Conservation (phyloP, 2,329 filamentous ascomycete genomes). For the Xylaria multiplex region DNA sequence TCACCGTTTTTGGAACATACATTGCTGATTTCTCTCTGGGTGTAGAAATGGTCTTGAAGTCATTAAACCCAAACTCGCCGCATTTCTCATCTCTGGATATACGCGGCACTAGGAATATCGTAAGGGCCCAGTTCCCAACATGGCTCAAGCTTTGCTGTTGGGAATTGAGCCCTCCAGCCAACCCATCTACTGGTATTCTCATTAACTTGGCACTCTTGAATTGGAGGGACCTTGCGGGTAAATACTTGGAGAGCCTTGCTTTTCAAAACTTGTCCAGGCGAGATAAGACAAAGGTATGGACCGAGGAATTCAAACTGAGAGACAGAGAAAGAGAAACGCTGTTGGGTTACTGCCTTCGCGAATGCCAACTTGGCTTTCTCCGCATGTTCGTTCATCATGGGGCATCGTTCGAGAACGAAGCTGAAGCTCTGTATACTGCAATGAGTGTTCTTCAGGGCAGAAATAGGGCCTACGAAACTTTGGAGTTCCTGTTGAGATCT, state of each 20-base stretch:
- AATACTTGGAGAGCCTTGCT: constrained; percentile 25
- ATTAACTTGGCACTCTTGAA: constrained; percentile 31
- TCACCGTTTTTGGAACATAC: not conserved
- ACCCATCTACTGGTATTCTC: constrained; percentile 19
- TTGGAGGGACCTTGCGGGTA: constrained; percentile 32
- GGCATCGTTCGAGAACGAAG: constrained; percentile 30
- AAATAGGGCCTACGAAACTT: not conserved
- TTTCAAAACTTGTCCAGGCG: constrained; percentile 19
- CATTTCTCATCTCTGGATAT: constrained; percentile 23
- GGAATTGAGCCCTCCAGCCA: not conserved
- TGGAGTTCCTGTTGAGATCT: constrained; percentile 23
- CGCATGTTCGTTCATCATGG: constrained; percentile 26
- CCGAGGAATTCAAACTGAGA: constrained; percentile 19
- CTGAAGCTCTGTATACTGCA: constrained; percentile 25
- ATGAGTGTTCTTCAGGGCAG: constrained; percentile 8
- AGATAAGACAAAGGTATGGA: constrained; percentile 25
- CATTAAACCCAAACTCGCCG: constrained; percentile 23
- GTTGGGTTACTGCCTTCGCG: constrained; percentile 26
- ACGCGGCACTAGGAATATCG: not conserved
- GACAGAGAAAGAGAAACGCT: constrained; percentile 18
- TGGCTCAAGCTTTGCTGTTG: constrained; percentile 30
- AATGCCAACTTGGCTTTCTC: constrained; percentile 19
- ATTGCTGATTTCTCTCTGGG: not conserved
- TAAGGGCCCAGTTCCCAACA: constrained; percentile 16
- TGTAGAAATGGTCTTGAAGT: constrained; percentile 26